A percentile compares a stretch with the other conserved stretches of the same genome.
Conservation (phyloP, 202 grass and related monocot genomes). For the Eragrostis tef region DNA sequence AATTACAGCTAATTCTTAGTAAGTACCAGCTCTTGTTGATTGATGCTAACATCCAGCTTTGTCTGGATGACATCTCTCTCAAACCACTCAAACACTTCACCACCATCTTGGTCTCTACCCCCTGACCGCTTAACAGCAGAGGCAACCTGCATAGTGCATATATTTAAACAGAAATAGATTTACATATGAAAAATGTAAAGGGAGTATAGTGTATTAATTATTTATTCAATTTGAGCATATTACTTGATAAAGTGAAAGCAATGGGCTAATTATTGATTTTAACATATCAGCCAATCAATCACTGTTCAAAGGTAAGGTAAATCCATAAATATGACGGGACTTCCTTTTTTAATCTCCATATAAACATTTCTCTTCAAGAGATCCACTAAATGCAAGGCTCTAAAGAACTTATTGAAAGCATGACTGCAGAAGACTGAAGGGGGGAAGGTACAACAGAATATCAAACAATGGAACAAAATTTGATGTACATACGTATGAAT, state of each 20-base stretch:
- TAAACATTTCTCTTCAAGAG: background rate
- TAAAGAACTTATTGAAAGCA: slow-evolving; percentile 16
- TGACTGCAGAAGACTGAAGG: background rate
- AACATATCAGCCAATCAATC: background rate
- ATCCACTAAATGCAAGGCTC: background rate
- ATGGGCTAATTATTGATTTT: background rate
- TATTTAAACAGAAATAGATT: slow-evolving; percentile 35
- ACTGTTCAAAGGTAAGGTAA: background rate
- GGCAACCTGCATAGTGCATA: slow-evolving; percentile 55
- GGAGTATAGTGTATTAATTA: slow-evolving; percentile 9
- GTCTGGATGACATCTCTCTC: slow-evolving; percentile 68
- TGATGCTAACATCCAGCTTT: slow-evolving; percentile 78
- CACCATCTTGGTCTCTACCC: slow-evolving; percentile 51
- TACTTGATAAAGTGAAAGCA: background rate
- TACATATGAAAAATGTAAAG: slow-evolving; percentile 7
- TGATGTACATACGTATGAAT: background rate
- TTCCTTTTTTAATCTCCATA: background rate
- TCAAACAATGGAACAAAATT: background rate
- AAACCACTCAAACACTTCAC: slow-evolving; percentile 83
- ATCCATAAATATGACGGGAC: background rate
- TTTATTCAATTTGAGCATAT: slow-evolving; percentile 14
- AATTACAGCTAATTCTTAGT: background rate
- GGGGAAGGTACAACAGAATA: background rate
- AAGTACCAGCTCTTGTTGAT: slow-evolving; percentile 72
- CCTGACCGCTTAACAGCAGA: slow-evolving; percentile 59